Conservation (phyloP, 305 asterid genomes). For the Vinca major region DNA sequence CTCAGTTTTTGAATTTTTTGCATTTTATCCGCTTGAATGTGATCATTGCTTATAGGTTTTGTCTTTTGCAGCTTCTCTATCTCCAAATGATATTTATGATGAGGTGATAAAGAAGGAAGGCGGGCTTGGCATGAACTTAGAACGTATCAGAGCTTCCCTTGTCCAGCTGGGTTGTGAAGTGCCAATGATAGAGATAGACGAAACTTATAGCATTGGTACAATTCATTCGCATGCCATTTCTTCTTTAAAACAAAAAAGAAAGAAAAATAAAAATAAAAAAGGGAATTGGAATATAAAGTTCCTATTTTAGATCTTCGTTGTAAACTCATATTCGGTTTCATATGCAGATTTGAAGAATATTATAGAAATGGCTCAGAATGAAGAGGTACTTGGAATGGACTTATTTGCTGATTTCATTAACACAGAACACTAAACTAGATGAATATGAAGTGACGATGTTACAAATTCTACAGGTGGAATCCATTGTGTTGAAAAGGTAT, state of each 20-base stretch:
- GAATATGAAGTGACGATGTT: constrained; percentile 15
- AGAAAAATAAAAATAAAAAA: not conserved
- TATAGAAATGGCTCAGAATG: constrained; percentile 61
- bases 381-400: constrained; percentile 41
- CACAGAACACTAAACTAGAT: not conserved
- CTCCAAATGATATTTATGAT: constrained; percentile 52
- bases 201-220: constrained; percentile 59
- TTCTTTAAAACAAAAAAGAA: not conserved
- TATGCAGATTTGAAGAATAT: constrained; percentile 63
- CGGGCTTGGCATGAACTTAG: constrained; percentile 57
- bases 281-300: not conserved
- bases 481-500: constrained; percentile 64
- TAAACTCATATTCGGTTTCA: constrained; percentile 11
- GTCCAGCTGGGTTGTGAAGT: constrained; percentile 58
- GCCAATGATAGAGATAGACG: constrained; percentile 36
- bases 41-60: constrained; percentile 20
- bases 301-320: not conserved
- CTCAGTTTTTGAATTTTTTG: constrained; percentile 1
- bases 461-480: constrained; percentile 54
- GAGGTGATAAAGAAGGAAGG: constrained; percentile 66
- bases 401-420: constrained; percentile 10
- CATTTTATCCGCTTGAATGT: not conserved
- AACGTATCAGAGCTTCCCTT: constrained; percentile 49
- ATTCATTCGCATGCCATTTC: constrained; percentile 15
- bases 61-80: constrained; percentile 43